Conservation (phyloP, 441 rosid species). For the Daphne laureola region DNA sequence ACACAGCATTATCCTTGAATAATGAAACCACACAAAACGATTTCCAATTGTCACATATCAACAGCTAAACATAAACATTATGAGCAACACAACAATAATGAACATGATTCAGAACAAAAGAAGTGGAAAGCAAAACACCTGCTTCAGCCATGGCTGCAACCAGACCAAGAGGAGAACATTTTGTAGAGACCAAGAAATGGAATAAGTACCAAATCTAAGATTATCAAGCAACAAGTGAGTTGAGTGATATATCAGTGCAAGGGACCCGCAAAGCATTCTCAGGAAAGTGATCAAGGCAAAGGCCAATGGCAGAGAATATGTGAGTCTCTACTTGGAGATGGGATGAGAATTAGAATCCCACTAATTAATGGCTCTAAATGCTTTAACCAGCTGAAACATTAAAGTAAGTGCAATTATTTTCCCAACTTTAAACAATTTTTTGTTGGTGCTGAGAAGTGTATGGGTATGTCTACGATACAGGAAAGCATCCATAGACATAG, state of each 20-base stretch:
- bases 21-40: too few relatives aligned
- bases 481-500: too few relatives aligned
- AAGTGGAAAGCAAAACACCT: constrained; percentile 18
- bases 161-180: constrained; percentile 16
- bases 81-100: too few relatives aligned
- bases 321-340: constrained; percentile 18
- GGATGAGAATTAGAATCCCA: constrained; percentile 57
- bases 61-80: too few relatives aligned
- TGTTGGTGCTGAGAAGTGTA: too few relatives aligned
- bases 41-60: too few relatives aligned
- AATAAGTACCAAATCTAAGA: constrained; percentile 11
- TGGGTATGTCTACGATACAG: too few relatives aligned
- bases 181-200: constrained; percentile 6
- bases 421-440: neutral
- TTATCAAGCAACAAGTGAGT: constrained; percentile 16
- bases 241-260: constrained; percentile 21
- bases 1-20: too few relatives aligned
- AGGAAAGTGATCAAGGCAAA: constrained; percentile 11
- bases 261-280: constrained; percentile 49
- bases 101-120: neutral
- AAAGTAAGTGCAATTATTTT: neutral
- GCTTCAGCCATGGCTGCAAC: constrained; percentile 24
- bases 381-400: neutral
- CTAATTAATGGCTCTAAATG: constrained; percentile 16
- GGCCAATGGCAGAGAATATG: constrained; percentile 17